Conservation (phyloP, 169 alveolate species). For the Theileria equi region DNA sequence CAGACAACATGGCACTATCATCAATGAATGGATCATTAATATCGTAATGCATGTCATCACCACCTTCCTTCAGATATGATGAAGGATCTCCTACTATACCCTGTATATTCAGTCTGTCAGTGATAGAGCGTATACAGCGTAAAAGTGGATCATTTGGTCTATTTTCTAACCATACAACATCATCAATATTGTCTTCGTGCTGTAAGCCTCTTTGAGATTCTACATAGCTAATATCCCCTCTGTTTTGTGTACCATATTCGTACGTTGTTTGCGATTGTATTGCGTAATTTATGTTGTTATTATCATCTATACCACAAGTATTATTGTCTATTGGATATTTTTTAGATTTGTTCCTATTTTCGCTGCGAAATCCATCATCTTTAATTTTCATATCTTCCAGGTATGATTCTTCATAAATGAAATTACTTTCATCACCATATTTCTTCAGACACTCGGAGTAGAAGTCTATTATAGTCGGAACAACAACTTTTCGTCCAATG, state of each 20-base stretch:
- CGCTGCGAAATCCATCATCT: slow-evolving; percentile 2
- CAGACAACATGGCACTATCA: slow-evolving; percentile 71
- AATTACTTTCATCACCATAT: slow-evolving; percentile 66
- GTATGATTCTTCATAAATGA: slow-evolving; percentile 66
- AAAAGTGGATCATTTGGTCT: slow-evolving; percentile 74
- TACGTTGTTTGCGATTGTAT: neutral
- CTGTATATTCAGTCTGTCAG: slow-evolving; percentile 74
- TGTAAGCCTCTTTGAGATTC: slow-evolving; percentile 15
- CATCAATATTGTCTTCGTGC: slow-evolving; percentile 47
- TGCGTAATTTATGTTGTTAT: neutral
- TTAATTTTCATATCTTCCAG: neutral
- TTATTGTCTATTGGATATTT: too few species aligned
- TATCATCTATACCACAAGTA: neutral
- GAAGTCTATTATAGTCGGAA: slow-evolving; percentile 69
- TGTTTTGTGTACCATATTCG: neutral
- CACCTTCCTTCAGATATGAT: slow-evolving; percentile 70
- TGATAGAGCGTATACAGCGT: slow-evolving; percentile 70
- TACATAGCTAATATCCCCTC: neutral
- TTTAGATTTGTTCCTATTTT: neutral
- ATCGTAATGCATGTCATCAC: slow-evolving; percentile 79
- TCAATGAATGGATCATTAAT: slow-evolving; percentile 78
- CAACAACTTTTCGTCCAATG: neutral
- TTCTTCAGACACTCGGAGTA: slow-evolving; percentile 70
- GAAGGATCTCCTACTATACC: slow-evolving; percentile 77
- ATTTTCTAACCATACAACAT: slow-evolving; percentile 69